Conservation (phyloP, 192 early-diverging fungal genomes). For the Coemansia sp. region DNA sequence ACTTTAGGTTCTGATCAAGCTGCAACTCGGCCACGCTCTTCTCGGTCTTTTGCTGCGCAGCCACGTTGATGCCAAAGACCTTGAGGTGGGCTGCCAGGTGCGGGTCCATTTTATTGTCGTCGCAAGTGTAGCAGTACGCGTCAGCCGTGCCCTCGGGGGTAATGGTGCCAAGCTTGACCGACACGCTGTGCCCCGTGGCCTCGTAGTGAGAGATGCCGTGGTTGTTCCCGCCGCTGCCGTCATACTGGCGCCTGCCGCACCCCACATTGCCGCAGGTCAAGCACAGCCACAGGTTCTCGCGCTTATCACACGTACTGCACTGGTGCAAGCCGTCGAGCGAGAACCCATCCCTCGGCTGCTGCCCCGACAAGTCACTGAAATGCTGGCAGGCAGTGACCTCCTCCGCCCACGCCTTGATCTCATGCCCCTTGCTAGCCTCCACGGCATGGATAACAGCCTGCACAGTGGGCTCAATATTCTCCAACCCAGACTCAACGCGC, state of each 20-base stretch:
- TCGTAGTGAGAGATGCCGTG: constrained; percentile 87
- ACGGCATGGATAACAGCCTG: constrained; percentile 68
- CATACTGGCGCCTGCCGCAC: constrained; percentile 92
- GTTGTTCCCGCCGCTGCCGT: constrained; percentile 89
- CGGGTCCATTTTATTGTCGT: constrained; percentile 79
- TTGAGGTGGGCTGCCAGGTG: constrained; percentile 74
- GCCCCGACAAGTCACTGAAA: constrained; percentile 62
- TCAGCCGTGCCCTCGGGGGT: constrained; percentile 94
- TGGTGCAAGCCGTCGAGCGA: constrained; percentile 32
- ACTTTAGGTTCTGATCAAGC: constrained; percentile 93
- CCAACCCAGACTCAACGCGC: constrained; percentile 57
- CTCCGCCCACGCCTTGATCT: constrained; percentile 94
- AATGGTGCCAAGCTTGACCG: constrained; percentile 93
- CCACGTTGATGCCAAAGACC: constrained; percentile 88
- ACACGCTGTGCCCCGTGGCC: constrained; percentile 74
- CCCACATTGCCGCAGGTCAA: constrained; percentile 89
- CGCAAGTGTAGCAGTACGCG: constrained; percentile 64
- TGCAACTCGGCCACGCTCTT: constrained; percentile 91
- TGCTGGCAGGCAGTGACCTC: constrained; percentile 81
- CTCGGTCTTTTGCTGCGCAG: constrained; percentile 81
- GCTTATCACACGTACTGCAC: constrained; percentile 71
- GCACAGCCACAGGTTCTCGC: constrained; percentile 95
- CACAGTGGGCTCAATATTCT: constrained; percentile 18
- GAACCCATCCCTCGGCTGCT: constrained; percentile 52
- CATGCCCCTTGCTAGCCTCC: constrained; percentile 79